Percentiles rank a stretch among this genome's conserved stretches.
These are phyloP conservation scores for Colletotrichum cuscutae DNA, from an alignment of 2,329 filamentous ascomycete species.

Conservation along the genomic window DNA sequence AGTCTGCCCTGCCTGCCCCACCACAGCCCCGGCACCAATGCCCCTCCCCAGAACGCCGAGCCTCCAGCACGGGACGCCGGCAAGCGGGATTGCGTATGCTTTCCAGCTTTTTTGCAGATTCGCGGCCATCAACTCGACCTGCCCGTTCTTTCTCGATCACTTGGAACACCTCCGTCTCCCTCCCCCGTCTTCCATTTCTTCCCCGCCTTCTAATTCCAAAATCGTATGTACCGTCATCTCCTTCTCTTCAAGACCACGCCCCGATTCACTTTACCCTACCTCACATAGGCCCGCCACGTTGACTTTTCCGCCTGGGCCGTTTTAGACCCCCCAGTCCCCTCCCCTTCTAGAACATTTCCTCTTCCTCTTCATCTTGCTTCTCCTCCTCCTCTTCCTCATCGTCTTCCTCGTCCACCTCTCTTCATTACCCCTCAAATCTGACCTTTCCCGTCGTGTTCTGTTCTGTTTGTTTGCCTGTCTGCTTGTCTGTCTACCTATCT, in stretches of 20 bases:
- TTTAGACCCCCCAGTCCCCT: neutral
- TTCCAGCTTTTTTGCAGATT: slow-evolving; percentile 33
- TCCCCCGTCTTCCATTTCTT: neutral
- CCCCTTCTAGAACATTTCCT: neutral
- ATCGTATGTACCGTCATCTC: slow-evolving; percentile 2
- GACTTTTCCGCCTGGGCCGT: neutral
- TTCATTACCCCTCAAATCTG: neutral
- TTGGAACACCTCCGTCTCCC: neutral
- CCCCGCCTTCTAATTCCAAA: neutral
- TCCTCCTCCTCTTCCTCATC: neutral
- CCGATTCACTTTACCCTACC: neutral
- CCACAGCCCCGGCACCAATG: slow-evolving; percentile 25
- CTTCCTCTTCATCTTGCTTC: neutral
- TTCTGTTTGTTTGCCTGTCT: neutral
- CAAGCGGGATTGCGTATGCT: slow-evolving; percentile 36
- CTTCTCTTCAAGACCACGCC: neutral
- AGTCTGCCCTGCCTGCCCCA: slow-evolving; percentile 6
- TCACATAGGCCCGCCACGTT: neutral
- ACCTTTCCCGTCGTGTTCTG: neutral
- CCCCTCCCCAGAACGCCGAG: slow-evolving; percentile 34
- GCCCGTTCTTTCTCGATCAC: slow-evolving; percentile 25
- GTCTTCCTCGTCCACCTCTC: neutral
- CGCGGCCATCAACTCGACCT: slow-evolving; percentile 29
- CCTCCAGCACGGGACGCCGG: slow-evolving; percentile 35
- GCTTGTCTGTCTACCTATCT: neutral